Evolutionary conservation across 371 early-diverging fungal species (phyloP).

Genomic region (Syncephalis plumigaleata): DNA sequence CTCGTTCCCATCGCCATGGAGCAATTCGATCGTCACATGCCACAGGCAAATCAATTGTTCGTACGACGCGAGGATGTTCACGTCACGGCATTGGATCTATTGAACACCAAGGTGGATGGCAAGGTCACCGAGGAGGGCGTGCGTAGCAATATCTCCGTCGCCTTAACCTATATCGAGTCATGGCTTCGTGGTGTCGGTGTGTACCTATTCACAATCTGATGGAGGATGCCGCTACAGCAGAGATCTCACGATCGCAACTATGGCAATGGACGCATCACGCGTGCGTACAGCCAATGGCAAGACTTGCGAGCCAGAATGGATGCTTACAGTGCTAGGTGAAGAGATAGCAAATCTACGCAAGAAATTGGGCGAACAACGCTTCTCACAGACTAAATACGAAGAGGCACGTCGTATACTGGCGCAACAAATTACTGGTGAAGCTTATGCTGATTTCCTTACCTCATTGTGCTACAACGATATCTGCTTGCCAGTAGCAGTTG

Average conservation of each 20-base stretch:
- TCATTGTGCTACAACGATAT: conserved; percentile 65
- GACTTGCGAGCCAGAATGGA: conserved; percentile 50
- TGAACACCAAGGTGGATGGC: conserved; percentile 59
- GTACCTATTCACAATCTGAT: conserved; percentile 93
- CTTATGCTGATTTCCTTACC: conserved; percentile 86
- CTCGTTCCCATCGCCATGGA: conserved; percentile 73
- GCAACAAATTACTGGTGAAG: conserved; percentile 61
- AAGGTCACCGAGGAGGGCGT: conserved; percentile 77
- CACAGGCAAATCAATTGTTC: conserved; percentile 86
- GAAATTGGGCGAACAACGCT: conserved; percentile 38
- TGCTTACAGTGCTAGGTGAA: conserved; percentile 64
- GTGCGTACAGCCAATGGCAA: conserved; percentile 66
- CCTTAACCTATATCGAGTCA: conserved; percentile 84
- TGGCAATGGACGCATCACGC: conserved; percentile 94
- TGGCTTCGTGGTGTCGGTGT: conserved; percentile 93
- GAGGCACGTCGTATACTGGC: conserved; percentile 62
- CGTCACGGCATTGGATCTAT: conserved; percentile 63
- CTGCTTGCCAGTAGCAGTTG: background rate
- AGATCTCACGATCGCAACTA: conserved; percentile 90
- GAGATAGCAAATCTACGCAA: conserved; percentile 53
- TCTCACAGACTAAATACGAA: conserved; percentile 43
- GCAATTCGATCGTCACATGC: conserved; percentile 88
- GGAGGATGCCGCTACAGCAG: conserved; percentile 96
- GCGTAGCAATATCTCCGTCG: conserved; percentile 79
- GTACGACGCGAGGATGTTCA: conserved; percentile 78